Base-by-base conservation (phyloP, 495 filamentous ascomycete genomes). In the Aspergillus conjunctus region DNA sequence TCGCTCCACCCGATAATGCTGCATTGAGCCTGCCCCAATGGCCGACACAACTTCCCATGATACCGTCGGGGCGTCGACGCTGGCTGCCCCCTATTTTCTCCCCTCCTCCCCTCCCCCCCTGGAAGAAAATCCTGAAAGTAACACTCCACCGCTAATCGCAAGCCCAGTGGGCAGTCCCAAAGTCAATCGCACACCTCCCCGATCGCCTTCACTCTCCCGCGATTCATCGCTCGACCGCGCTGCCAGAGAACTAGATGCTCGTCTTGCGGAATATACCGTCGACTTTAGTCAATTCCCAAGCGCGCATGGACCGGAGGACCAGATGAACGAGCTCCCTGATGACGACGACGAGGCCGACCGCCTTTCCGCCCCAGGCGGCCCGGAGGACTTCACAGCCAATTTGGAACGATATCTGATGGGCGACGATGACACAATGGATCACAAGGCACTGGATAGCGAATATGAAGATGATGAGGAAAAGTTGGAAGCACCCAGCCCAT, bases 301-400 rank as follows among this genome's bases (percentile, higher is more conserved):
- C 48, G 73, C 71, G 26, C 68, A 75, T 8, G 74, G 73, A 26
- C 51, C 68, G 31, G 73, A 76, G n/a, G 71, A 65, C 1, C 57
- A 60, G 12, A 60, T 74, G 7, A 68, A 64, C 3, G 74, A 78
- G 6, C 58, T 71, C 8, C 63, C 62, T 0, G 58, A 66, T 32
- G 63, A 66, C 15, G 73, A 78, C 11, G 69, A 75, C 2, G 58
- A 66, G 30, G 66, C 61, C 7, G 74, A 78, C 11, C 66, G 73
- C 12, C 55, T 75, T 10, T 81, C 78, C 7, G 79, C 81, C 55
- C 76, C 81, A 21, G 80, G 78, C 7, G 81, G 81, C 0, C 81
- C 81, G 1, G 79, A 80, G 34, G 81, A 83, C 59, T 83, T 83
- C 34, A 83, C 81, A 0, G 66, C 76, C 26, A 80, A 82, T 51